These are phyloP conservation scores for Toxicodendron radicans DNA, from an alignment of 345 rosid species.

Conservation along the genomic window DNA sequence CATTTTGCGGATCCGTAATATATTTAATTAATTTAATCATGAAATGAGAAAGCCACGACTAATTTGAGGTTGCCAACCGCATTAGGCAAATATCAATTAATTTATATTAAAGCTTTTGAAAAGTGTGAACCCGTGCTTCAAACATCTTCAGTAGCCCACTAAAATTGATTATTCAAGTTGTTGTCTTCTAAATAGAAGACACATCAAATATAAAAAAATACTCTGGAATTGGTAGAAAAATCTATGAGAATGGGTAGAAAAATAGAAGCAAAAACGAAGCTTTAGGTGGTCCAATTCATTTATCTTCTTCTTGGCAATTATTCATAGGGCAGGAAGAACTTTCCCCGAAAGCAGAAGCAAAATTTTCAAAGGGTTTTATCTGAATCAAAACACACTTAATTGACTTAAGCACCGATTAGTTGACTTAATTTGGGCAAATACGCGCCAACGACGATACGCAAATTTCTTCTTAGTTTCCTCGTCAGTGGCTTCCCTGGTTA, in stretches of 20 bases:
- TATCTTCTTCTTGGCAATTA: neutral
- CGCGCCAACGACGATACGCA: neutral
- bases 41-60: too few species aligned
- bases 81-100: too few species aligned
- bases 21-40: too few species aligned
- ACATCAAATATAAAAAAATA: neutral
- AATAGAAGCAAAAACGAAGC: neutral
- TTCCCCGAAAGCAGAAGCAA: neutral
- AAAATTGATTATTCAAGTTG: too few species aligned
- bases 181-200: neutral
- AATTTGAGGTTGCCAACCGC: too few species aligned
- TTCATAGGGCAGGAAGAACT: neutral
- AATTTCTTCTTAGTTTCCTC: neutral
- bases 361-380: constrained; percentile 14
- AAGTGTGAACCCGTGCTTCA: too few species aligned
- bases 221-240: neutral
- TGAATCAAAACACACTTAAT: too few species aligned
- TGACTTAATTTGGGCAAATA: neutral
- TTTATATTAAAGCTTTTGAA: too few species aligned
- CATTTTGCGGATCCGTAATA: too few species aligned
- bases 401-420: too few species aligned
- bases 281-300: constrained; percentile 4
- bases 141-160: too few species aligned
- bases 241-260: too few species aligned
- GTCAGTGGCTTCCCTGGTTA: neutral